Evolutionary conservation across 148 eudicot genomes (phyloP), one percentile per base, ranked within the genome.

Genomic region (Mesembryanthemum crystallinum): DNA sequence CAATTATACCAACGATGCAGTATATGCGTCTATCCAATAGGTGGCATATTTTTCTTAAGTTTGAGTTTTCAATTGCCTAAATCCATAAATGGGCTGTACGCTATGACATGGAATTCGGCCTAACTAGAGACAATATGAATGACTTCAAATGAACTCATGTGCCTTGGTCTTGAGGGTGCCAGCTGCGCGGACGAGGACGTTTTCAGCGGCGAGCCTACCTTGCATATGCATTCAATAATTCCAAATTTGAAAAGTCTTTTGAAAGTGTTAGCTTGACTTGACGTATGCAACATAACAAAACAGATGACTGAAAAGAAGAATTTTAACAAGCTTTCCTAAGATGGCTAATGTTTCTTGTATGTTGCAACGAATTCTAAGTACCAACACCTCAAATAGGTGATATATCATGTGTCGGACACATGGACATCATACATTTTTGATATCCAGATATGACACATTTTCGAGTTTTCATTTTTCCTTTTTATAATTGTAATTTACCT

Each of bases 161-260:
- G 76, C 51, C 76, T 73, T 73, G 35, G 67, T 60, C 67, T 73
- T 60, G n/a, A 59, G 54, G 32, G 35, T 59, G 67, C 59, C 49
- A 64, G 64, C 51, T 71, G 43, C 29, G 20, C 18, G 29, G 39
- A 35, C 39, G 6, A 35, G 4, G 39, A 35, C 6, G 39, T 35
- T 35, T 35, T 35, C 27, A 62, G 33, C 11, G 61, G 49, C 11
- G 29, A 59, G 6, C 67, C 32, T 43, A 15, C 14, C 37, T 32
- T 73, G 52, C 51, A 8, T 42, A 18, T 11, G n/a, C 17, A 42
- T 3, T 13, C 25, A 32, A 30, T 43, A 45, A 45, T 5, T 17
- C 33, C 33, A 25, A 43, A 14, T 45, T 4, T 45, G 54, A 45
- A 43, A 68, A 68, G 72, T 68, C 35, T 12, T 14, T 43, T 43